Conservation (phyloP, 1,139 yeast species). For the Saccharomyces hybrid region DNA sequence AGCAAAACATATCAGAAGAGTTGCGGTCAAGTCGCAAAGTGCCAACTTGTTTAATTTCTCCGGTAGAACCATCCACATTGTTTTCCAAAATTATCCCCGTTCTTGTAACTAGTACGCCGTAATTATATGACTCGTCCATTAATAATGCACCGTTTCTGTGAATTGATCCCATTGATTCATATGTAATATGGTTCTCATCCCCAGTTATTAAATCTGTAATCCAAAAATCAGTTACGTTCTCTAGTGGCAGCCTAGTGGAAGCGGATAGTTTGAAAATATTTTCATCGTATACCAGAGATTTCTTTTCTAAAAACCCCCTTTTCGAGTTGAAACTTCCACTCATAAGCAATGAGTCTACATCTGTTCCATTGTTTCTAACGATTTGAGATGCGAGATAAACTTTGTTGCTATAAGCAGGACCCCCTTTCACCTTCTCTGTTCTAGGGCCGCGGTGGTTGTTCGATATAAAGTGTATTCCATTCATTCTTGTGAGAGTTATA, state of each 20-base stretch:
- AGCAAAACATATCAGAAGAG: neutral
- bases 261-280: neutral
- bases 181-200: neutral
- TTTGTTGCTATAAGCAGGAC: neutral
- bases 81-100: neutral
- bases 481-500: neutral
- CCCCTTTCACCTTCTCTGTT: neutral
- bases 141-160: neutral
- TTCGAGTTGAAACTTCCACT: neutral
- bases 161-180: neutral
- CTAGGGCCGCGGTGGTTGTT: neutral
- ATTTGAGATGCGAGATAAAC: neutral
- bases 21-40: neutral
- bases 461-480: neutral
- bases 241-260: neutral
- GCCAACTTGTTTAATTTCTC: neutral
- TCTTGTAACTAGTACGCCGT: neutral
- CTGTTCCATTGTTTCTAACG: neutral
- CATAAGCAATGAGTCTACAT: neutral
- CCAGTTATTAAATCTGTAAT: neutral
- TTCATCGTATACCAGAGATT: neutral
- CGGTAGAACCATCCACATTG: neutral
- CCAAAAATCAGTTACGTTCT: neutral
- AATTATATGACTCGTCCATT: neutral
- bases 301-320: neutral